Evolutionary conservation across 106 monocot genomes (phyloP).

Genomic region (Ottelia alismoides): DNA sequence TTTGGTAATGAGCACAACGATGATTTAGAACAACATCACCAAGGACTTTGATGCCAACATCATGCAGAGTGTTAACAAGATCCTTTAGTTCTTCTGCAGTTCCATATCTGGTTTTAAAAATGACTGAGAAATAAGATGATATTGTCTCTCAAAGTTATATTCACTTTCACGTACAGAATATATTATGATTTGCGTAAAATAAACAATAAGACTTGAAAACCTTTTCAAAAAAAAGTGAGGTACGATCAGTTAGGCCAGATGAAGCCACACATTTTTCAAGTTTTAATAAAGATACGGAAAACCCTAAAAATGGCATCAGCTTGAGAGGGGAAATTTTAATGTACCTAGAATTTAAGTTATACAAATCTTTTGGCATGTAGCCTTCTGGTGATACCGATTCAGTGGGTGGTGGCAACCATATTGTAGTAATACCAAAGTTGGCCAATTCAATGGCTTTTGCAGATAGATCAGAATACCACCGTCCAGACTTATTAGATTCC

Average conservation of each 20-base stretch:
- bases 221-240: too few species aligned
- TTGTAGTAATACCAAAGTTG: conserved; percentile 58
- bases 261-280: too few species aligned
- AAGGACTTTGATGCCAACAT: conserved; percentile 71
- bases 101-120: conserved; percentile 58
- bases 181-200: too few species aligned
- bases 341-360: conserved; percentile 86
- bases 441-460: conserved; percentile 50
- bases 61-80: conserved; percentile 52
- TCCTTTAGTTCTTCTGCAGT: conserved; percentile 70
- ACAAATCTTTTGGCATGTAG: conserved; percentile 96
- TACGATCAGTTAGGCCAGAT: too few species aligned
- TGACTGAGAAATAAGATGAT: too few species aligned
- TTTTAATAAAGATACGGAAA: too few species aligned
- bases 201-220: too few species aligned
- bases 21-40: conserved; percentile 93
- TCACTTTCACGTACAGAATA: too few species aligned
- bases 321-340: too few species aligned
- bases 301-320: too few species aligned
- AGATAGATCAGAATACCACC: conserved; percentile 67
- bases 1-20: conserved; percentile 76
- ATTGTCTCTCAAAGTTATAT: too few species aligned
- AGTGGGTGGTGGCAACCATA: conserved; percentile 93
- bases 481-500: conserved; percentile 88
- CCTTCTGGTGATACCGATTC: conserved; percentile 97